A percentile compares a stretch with the other conserved stretches of the same genome.
These are phyloP conservation scores for Ophiostoma australiae DNA, from an alignment of 2,329 filamentous ascomycete genomes.

Conservation along the genomic window DNA sequence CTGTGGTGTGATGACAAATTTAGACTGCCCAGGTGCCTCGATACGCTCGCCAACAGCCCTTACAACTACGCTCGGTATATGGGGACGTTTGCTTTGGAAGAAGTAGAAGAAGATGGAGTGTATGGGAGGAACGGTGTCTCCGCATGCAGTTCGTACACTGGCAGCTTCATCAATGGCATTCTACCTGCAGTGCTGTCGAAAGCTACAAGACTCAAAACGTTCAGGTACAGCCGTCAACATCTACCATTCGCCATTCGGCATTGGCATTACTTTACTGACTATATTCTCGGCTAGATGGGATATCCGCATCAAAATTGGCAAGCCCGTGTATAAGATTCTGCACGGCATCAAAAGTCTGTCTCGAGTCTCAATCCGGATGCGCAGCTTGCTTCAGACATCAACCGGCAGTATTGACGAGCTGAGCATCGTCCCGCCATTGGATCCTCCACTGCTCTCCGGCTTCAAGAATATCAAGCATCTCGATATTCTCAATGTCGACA, in stretches of 20 bases:
- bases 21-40: not conserved
- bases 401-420: too few species aligned
- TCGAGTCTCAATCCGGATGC: not conserved
- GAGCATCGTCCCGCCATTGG: not conserved
- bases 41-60: not conserved
- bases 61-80: not conserved
- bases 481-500: not conserved
- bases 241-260: not conserved
- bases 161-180: not conserved
- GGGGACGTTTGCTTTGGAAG: not conserved
- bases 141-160: not conserved
- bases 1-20: not conserved
- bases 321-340: not conserved
- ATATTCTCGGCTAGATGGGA: not conserved
- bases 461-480: not conserved
- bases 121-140: not conserved
- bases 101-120: not conserved
- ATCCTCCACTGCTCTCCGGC: not conserved
- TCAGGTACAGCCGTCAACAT: not conserved
- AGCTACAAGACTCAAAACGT: not conserved
- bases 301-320: not conserved
- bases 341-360: not conserved
- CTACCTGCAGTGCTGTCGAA: not conserved
- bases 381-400: not conserved
- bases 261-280: not conserved